Base-by-base conservation (phyloP, 768 basidiomycete genomes). In the Pulveroboletus sp. region DNA sequence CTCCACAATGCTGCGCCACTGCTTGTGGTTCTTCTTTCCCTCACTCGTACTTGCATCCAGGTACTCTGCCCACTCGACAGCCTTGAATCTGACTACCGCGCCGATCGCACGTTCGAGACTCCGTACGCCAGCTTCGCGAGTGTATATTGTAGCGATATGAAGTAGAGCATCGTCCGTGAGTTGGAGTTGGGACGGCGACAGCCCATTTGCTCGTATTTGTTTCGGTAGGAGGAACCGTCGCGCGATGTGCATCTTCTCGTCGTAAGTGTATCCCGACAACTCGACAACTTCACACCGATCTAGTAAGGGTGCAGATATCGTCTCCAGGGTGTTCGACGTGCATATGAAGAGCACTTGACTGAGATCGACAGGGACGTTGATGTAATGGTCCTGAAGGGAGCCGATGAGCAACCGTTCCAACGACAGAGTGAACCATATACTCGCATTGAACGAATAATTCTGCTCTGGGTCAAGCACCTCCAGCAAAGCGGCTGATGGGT, bases 381-480 rank as follows among this genome's bases (percentile, higher is more conserved):
- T 79, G 61, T 92, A 95, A 69, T 96, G 93, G 66, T 96, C 93
- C 81, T 90, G 59, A 26, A 64, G 4, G 17, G 32, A 1, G 13
- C n/a, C 56, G 8, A 34, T 50, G 7, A 45, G 45, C 23, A 13
- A 17, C 17, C 14, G 9, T 26, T 13, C 8, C 39, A 31, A 41
- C 17, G 35, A 23, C 42, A 30, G 17, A 36, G 12, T 27, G 45
- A 16, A 6, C 43, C 3, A 3, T 35, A 22, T 37, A 66, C 78
- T 53, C 44, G 83, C 87, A 63, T 86, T 88, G 62, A 90, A 90
- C 0, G 81, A 76, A 61, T 87, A 79, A 54, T 93, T 94, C 67
- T 95, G 92, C 64, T 96, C 94, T 1, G 94, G 94, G 63, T 96
- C 94, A 45, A 97, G 75, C 0, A 94, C 92, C 61, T 97, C 93